A percentile compares a stretch with the other conserved stretches of the same genome.
phyloP scores from a whole-genome alignment of 192 early-diverging fungal genomes.

The Coemansia sp. region DNA sequence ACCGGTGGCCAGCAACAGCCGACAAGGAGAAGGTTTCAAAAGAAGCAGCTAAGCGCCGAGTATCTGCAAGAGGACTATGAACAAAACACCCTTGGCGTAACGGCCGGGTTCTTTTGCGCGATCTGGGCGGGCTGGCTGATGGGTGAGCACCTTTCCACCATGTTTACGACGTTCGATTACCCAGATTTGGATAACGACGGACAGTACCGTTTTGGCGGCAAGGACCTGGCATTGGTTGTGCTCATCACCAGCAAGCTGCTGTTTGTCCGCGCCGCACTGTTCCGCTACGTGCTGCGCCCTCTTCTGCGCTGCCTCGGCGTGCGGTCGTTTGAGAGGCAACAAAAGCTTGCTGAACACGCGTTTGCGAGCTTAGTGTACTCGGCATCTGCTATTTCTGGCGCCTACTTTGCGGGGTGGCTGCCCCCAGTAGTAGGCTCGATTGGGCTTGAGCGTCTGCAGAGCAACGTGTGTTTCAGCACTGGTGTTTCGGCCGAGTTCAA shows the following conservation, averaged over 20 bases:
- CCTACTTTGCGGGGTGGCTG: slow-evolving; percentile 5
- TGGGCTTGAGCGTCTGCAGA: not conserved
- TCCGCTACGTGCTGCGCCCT: slow-evolving; percentile 29
- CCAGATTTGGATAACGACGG: slow-evolving; percentile 1
- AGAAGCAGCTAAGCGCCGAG: slow-evolving; percentile 12
- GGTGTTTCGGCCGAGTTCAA: slow-evolving; percentile 3
- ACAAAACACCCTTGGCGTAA: slow-evolving; percentile 22
- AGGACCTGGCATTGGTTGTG: slow-evolving; percentile 16
- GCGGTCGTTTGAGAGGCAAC: slow-evolving; percentile 7
- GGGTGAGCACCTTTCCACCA: slow-evolving; percentile 20
- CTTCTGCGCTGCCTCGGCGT: not conserved
- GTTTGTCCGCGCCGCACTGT: slow-evolving; percentile 20
- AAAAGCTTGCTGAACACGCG: not conserved
- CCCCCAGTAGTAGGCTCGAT: not conserved
- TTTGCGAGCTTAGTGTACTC: not conserved
- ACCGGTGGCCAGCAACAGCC: not conserved
- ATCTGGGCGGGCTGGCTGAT: slow-evolving; percentile 31
- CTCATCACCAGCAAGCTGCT: slow-evolving; percentile 20
- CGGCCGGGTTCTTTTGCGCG: slow-evolving; percentile 44
- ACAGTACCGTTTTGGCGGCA: slow-evolving; percentile 15
- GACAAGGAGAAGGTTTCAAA: slow-evolving; percentile 12
- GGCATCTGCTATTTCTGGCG: not conserved
- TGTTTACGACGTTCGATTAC: slow-evolving; percentile 14
- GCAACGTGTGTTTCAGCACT: not conserved
- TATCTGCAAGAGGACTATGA: slow-evolving; percentile 31